These are phyloP conservation scores for Acanthamoeba royreba DNA, from an alignment of 208 protist genomes.

Conservation along the genomic window DNA sequence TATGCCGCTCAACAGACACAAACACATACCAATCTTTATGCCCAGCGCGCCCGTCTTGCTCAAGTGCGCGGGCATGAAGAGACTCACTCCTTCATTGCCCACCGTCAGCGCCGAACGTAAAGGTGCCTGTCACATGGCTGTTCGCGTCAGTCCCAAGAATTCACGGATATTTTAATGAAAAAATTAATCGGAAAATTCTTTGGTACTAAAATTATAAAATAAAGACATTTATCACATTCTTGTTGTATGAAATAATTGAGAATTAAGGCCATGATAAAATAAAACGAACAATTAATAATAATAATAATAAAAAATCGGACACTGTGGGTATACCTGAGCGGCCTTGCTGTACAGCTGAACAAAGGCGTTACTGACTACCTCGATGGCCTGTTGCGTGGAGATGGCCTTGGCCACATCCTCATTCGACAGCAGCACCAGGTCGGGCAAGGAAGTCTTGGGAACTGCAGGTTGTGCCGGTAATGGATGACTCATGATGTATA, in stretches of 20 bases:
- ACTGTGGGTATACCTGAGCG: not conserved
- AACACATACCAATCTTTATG: not conserved
- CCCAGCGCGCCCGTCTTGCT: not conserved
- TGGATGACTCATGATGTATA: too few species aligned
- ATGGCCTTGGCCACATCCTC: not conserved
- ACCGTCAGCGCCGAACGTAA: not conserved
- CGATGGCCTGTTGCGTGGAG: not conserved
- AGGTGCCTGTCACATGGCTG: too few species aligned
- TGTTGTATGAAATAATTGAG: not conserved
- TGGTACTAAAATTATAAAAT: not conserved
- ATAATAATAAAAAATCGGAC: not conserved
- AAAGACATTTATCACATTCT: not conserved
- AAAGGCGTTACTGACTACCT: not conserved
- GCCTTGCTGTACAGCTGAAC: not conserved
- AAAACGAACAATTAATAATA: not conserved
- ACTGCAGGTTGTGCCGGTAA: too few species aligned
- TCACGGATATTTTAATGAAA: not conserved
- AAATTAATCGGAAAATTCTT: not conserved
- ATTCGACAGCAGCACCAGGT: not conserved
- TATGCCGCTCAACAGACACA: not conserved
- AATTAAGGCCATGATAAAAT: not conserved
- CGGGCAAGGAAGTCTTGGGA: too few species aligned
- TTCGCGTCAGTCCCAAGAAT: too few species aligned
- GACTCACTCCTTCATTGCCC: not conserved
- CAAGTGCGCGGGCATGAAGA: conserved; percentile 7